These are phyloP conservation scores for Apophysomyces ossiformis DNA, from an alignment of 371 early-diverging fungal genomes.

Conservation along the genomic window DNA sequence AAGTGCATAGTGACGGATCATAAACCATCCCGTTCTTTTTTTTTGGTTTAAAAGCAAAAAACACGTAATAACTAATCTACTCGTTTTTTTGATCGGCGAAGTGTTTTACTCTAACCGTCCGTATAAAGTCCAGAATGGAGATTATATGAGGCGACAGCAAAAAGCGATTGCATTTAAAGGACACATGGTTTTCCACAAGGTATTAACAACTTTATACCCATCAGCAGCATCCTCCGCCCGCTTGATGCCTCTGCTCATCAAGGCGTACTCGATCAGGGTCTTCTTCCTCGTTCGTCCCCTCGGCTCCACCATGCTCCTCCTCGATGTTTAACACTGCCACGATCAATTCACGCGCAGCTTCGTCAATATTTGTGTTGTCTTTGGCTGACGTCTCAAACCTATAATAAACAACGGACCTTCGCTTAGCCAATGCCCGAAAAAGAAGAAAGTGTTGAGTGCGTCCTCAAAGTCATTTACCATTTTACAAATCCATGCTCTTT, in stretches of 20 bases:
- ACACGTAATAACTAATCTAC: too few relatives aligned
- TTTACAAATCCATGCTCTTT: conserved; percentile 60
- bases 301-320: conserved; percentile 40
- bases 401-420: background rate
- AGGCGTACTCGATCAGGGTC: conserved; percentile 16
- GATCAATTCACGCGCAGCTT: conserved; percentile 62
- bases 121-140: too few relatives aligned
- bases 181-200: too few relatives aligned
- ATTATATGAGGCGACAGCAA: too few relatives aligned
- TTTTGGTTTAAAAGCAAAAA: too few relatives aligned
- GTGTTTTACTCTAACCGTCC: too few relatives aligned
- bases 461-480: conserved; percentile 43
- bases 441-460: background rate
- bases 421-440: too few relatives aligned
- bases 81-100: too few relatives aligned
- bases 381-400: conserved; percentile 75
- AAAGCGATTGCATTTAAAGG: too few relatives aligned
- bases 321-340: conserved; percentile 42
- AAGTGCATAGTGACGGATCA: too few relatives aligned
- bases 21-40: too few relatives aligned
- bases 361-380: conserved; percentile 68
- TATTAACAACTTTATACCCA: background rate
- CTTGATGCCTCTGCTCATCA: conserved; percentile 1
- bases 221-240: background rate
- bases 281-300: conserved; percentile 26